Evolutionary conservation across 306 rosid species (phyloP).

Genomic region (Cicer chorassanicum): DNA sequence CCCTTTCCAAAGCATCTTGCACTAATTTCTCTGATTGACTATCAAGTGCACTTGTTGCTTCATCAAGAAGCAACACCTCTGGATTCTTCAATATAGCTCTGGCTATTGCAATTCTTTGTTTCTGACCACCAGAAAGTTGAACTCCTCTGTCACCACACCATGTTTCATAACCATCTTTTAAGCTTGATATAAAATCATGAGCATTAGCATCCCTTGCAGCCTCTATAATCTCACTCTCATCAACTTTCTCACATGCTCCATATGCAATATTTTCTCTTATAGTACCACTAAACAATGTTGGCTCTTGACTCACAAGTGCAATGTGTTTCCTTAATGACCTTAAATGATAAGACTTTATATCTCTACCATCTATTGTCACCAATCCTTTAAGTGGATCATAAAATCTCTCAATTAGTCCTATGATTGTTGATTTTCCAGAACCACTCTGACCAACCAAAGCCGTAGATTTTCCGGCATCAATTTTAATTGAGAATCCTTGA

Average conservation of each 20-base stretch:
- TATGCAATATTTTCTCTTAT: conserved; percentile 74
- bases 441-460: conserved; percentile 91
- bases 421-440: conserved; percentile 85
- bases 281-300: conserved; percentile 72
- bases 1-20: conserved; percentile 76
- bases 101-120: conserved; percentile 87
- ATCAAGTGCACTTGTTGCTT: conserved; percentile 90
- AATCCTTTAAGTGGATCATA: conserved; percentile 73
- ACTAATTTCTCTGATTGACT: conserved; percentile 81
- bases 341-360: conserved; percentile 62
- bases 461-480: conserved; percentile 78
- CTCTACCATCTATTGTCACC: conserved; percentile 67
- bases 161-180: conserved; percentile 76
- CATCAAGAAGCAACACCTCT: conserved; percentile 65
- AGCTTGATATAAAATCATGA: conserved; percentile 76
- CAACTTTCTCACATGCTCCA: conserved; percentile 52
- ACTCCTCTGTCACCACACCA: conserved; percentile 84
- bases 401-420: conserved; percentile 80
- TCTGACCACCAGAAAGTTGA: conserved; percentile 90
- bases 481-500: conserved; percentile 68
- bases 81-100: conserved; percentile 84
- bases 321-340: conserved; percentile 69
- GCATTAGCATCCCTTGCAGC: conserved; percentile 85
- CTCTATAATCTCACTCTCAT: conserved; percentile 67
- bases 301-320: conserved; percentile 91